Percentiles rank a stretch among this genome's conserved stretches.
phyloP scores from a whole-genome alignment of 345 rosid species.

The Isatis tinctoria region DNA sequence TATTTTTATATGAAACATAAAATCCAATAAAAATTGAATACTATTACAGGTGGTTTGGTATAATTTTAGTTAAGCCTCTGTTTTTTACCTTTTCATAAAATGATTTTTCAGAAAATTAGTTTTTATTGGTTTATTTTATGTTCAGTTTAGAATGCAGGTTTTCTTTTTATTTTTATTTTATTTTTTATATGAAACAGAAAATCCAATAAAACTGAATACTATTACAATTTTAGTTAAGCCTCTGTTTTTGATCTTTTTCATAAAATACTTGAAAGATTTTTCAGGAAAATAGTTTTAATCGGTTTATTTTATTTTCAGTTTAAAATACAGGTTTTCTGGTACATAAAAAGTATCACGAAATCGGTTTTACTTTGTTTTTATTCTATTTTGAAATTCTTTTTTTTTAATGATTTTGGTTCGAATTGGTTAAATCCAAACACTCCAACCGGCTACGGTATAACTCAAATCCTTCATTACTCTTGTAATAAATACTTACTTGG shows the following conservation, averaged over 20 bases:
- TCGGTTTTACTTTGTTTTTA: background rate
- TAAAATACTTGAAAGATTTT: background rate
- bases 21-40: too few relatives aligned
- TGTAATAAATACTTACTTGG: slow-evolving; percentile 23
- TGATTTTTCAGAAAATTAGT: too few relatives aligned
- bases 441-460: background rate
- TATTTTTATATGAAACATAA: too few relatives aligned
- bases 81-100: too few relatives aligned
- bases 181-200: background rate
- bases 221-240: background rate
- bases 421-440: background rate
- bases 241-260: background rate
- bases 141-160: too few relatives aligned
- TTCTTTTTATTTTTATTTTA: too few relatives aligned
- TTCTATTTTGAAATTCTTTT: background rate
- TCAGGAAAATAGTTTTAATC: background rate
- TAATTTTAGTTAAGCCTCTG: too few relatives aligned
- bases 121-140: too few relatives aligned
- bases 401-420: background rate
- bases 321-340: background rate
- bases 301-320: background rate
- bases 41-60: too few relatives aligned
- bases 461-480: background rate
- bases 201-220: background rate
- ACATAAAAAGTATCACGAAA: background rate